These are phyloP conservation scores for Calonectria fujianensis DNA, from an alignment of 2,329 filamentous ascomycete species.

Conservation along the genomic window DNA sequence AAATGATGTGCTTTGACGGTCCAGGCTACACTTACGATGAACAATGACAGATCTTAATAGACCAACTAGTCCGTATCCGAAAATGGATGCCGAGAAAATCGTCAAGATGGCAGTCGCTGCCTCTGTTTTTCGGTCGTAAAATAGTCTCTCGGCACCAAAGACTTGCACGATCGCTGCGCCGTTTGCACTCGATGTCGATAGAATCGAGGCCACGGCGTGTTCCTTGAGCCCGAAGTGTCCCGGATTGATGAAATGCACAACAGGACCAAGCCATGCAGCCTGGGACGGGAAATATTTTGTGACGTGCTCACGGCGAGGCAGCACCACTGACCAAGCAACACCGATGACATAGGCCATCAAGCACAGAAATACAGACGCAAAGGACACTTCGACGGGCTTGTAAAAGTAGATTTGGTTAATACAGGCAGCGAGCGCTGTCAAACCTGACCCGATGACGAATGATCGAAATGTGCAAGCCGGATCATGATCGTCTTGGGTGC, in stretches of 20 bases:
- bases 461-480: conserved; percentile 7
- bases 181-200: conserved; percentile 6
- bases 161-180: conserved; percentile 12
- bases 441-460: not conserved
- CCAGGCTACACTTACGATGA: not conserved
- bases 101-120: conserved; percentile 16
- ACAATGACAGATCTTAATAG: conserved; percentile 14
- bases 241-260: conserved; percentile 3
- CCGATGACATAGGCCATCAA: conserved; percentile 11
- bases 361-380: conserved; percentile 11
- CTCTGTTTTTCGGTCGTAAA: conserved; percentile 4
- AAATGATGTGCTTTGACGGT: not conserved
- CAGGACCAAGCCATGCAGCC: conserved; percentile 10
- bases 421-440: conserved; percentile 1
- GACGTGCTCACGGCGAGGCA: conserved; percentile 8
- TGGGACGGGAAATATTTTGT: conserved; percentile 9
- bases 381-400: conserved; percentile 3
- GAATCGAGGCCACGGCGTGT: conserved; percentile 7
- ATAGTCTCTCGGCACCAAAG: not conserved
- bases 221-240: conserved; percentile 8
- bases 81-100: not conserved
- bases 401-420: conserved; percentile 24
- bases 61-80: conserved; percentile 3
- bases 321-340: not conserved
- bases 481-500: conserved; percentile 14